Evolutionary conservation across 2,329 filamentous ascomycete species (phyloP), one percentile per base, ranked within the genome.

Genomic region (Boeremia lycopersici): DNA sequence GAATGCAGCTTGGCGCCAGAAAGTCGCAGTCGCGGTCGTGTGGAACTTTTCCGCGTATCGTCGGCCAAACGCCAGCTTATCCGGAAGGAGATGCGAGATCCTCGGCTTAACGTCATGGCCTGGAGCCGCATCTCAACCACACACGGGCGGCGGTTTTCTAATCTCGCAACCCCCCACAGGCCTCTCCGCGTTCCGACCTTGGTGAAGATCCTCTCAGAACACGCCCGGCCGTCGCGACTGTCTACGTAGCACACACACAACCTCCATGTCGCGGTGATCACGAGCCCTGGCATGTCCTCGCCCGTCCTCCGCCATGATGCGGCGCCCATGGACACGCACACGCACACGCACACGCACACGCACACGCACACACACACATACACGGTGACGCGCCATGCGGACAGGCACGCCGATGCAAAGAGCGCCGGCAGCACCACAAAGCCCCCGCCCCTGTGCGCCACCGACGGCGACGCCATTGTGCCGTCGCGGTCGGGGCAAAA

Each of bases 381-480:
- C 19, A 63, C 68, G 65, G 72, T 74, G 74, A 75, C 65, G 40
- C 53, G 42, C 36, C 42, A 51, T 50, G 47, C 46, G 42, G 47
- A 64, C 65, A 43, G 65, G 59, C 43, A 60, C 65, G 63, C 65
- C 64, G 62, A 61, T 56, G 56, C 48, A 58, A 59, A 50, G 57
- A 41, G 58, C 56, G 53, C 52, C 61, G 48, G 41, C 40, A 49
- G 12, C 28, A 54, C 28, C 35, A 47, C 23, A n/a, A 40, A 34
- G 53, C 53, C 15, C 36, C 70, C 79, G 25, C 68, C 79, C 33
- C 69, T 83, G 55, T 82, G 77, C 64, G 78, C 80, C 15, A 81
- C 81, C 39, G 81, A 83, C 68, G 77, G 84, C 63, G 79, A 82
- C 58, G 77, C 81, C 64, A 73, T 81, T 65, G 75, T 80, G 52